Evolutionary conservation across 177 flowering plant species (phyloP), one percentile per base, ranked within the genome.

Genomic region (Telopea speciosissima): DNA sequence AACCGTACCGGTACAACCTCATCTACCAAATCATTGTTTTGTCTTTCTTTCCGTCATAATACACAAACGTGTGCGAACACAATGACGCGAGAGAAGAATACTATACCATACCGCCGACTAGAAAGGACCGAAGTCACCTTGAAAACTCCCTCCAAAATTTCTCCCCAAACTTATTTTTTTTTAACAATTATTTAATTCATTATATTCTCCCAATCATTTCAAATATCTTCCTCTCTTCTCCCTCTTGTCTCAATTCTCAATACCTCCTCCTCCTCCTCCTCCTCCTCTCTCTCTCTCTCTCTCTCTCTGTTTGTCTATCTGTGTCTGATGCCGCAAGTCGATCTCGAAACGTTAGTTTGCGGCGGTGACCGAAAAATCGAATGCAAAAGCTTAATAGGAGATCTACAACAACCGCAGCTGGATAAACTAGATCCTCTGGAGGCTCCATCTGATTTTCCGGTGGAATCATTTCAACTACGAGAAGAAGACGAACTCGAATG

Each of bases 401-500:
- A 33, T 10, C 65, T 74, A 5, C 68, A 33, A 8, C 65, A 75
- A 8, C 68, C 19, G 1, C 28, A 62, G 58, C 12, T 28, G 49
- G 78, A 54, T 0, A 28, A 25, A 16, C 25, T 65, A 17, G 77
- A 65, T 67, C 45, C 10, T 16, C 70, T 63, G 16, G 80, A 62
- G 21, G n/a, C 24, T 2, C 72, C 73, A 5, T 75, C 77, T 0
- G 88, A 87, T 70, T 72, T 68, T 28, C 90, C 92, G 13, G 85
- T 90, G 5, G 89, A 87, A 8, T 90, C 92, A 0, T 86, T 86
- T 69, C 81, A 81, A 71, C 84, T 88, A 13, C 83, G 89, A 2
- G 79, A 80, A 33, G 91, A 86, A 71, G 87, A 85, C 25, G 89
- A 84, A 72, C 14, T 83, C 28, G 93, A 89, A 12, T 89, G 93